These are phyloP conservation scores for Gelatoporia subvermispora DNA, from an alignment of 768 basidiomycete genomes.

Conservation along the genomic window DNA sequence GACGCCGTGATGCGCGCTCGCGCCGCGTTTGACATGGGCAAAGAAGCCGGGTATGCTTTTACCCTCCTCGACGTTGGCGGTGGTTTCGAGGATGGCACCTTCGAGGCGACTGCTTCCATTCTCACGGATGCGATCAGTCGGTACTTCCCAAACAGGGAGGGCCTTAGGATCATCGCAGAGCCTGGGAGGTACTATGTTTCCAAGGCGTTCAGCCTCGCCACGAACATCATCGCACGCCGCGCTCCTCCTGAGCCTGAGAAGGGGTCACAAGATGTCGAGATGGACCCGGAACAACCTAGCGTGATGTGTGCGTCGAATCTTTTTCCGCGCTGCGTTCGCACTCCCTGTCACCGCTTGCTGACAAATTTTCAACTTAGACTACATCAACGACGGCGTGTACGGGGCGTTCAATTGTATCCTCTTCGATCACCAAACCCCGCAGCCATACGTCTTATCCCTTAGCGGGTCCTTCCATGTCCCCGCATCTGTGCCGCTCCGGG, in stretches of 20 bases:
- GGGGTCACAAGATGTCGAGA: slow-evolving; percentile 16
- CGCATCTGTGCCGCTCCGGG: slow-evolving; percentile 35
- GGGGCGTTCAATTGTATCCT: slow-evolving; percentile 95
- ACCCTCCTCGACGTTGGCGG: slow-evolving; percentile 90
- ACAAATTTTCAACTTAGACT: slow-evolving; percentile 51
- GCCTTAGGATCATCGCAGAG: slow-evolving; percentile 86
- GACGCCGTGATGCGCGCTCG: slow-evolving; percentile 86
- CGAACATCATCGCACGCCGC: slow-evolving; percentile 89
- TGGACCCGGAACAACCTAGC: slow-evolving; percentile 38
- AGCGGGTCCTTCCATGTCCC: slow-evolving; percentile 59
- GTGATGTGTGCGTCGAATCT: slow-evolving; percentile 81
- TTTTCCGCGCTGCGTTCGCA: slow-evolving; percentile 11
- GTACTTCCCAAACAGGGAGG: slow-evolving; percentile 72
- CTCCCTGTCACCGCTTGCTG: neutral
- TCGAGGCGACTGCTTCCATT: slow-evolving; percentile 73
- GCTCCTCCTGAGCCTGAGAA: slow-evolving; percentile 41
- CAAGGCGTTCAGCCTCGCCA: slow-evolving; percentile 86
- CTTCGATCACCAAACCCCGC: slow-evolving; percentile 82
- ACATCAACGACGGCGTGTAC: slow-evolving; percentile 99
- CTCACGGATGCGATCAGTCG: slow-evolving; percentile 64
- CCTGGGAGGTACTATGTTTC: slow-evolving; percentile 94
- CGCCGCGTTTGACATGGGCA: slow-evolving; percentile 83
- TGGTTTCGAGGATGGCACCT: slow-evolving; percentile 87
- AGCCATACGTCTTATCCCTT: slow-evolving; percentile 76
- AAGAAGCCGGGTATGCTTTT: slow-evolving; percentile 76